These are phyloP conservation scores for Penicillium sp. DNA, from an alignment of 2,329 filamentous ascomycete genomes.

Conservation along the genomic window DNA sequence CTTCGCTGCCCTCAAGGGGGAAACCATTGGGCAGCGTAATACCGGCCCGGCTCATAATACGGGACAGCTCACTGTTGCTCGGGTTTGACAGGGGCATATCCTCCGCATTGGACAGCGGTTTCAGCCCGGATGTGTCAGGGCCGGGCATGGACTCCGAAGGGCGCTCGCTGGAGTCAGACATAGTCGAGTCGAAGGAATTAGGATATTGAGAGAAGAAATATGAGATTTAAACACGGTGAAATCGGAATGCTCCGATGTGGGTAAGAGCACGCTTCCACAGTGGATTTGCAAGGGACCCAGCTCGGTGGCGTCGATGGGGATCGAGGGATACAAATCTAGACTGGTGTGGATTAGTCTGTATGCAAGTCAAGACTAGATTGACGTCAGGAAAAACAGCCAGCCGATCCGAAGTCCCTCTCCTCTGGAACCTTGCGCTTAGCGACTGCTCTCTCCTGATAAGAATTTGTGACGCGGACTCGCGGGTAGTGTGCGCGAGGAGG, in stretches of 20 bases:
- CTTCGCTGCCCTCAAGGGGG: conserved; percentile 27
- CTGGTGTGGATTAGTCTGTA: conserved; percentile 19
- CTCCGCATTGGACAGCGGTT: conserved; percentile 31
- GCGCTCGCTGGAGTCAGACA: conserved; percentile 30
- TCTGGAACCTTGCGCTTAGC: background rate
- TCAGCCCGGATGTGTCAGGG: conserved; percentile 24
- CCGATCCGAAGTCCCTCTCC: background rate
- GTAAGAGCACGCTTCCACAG: conserved; percentile 3
- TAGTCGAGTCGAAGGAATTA: conserved; percentile 10
- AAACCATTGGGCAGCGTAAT: conserved; percentile 30
- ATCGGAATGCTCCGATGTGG: conserved; percentile 9
- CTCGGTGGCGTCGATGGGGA: conserved; percentile 20
- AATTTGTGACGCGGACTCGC: conserved; percentile 14
- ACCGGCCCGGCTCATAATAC: conserved; percentile 26
- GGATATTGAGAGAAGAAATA: conserved; percentile 1
- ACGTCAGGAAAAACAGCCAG: background rate
- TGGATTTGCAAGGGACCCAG: conserved; percentile 15
- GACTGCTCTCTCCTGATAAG: conserved; percentile 7
- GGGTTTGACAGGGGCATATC: conserved; percentile 26
- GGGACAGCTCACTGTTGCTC: conserved; percentile 28
- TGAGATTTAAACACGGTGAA: conserved; percentile 2
- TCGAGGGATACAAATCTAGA: conserved; percentile 22
- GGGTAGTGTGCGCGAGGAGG: conserved; percentile 20
- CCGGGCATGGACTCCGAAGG: conserved; percentile 29
- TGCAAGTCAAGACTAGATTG: conserved; percentile 10